Evolutionary conservation across 2,329 filamentous ascomycete genomes (phyloP).

Genomic region (Coniochaeta pulveracea): DNA sequence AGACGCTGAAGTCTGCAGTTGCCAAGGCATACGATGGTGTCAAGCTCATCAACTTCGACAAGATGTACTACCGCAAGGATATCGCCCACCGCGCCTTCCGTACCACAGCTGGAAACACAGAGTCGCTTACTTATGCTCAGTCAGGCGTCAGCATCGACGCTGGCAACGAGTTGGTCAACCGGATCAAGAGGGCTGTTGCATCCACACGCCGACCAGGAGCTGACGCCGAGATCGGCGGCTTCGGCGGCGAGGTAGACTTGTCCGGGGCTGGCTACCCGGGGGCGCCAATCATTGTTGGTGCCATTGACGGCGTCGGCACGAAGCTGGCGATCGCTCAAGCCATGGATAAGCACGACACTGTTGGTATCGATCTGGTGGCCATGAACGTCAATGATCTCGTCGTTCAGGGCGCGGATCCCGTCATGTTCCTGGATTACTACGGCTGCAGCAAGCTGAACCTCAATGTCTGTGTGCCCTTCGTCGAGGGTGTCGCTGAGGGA

Average conservation of each 20-base stretch:
- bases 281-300: constrained; percentile 76
- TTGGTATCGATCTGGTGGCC: constrained; percentile 92
- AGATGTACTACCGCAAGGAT: constrained; percentile 86
- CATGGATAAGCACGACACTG: constrained; percentile 82
- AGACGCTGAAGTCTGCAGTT: constrained; percentile 70
- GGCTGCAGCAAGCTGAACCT: constrained; percentile 83
- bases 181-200: constrained; percentile 82
- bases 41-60: constrained; percentile 67
- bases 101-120: constrained; percentile 19
- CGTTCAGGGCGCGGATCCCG: constrained; percentile 86
- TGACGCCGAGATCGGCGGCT: constrained; percentile 89
- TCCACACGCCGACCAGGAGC: constrained; percentile 78
- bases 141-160: constrained; percentile 92
- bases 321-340: constrained; percentile 94
- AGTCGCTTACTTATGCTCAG: constrained; percentile 75
- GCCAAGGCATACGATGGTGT: constrained; percentile 81
- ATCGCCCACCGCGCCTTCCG: constrained; percentile 72
- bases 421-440: constrained; percentile 98
- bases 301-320: constrained; percentile 92
- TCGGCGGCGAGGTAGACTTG: constrained; percentile 80
- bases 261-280: constrained; percentile 60
- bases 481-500: constrained; percentile 79
- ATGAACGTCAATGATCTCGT: constrained; percentile 99
- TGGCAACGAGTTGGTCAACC: constrained; percentile 83
- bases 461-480: constrained; percentile 68